Base-by-base conservation (phyloP, 495 filamentous ascomycete species). In the Podospora australis region DNA sequence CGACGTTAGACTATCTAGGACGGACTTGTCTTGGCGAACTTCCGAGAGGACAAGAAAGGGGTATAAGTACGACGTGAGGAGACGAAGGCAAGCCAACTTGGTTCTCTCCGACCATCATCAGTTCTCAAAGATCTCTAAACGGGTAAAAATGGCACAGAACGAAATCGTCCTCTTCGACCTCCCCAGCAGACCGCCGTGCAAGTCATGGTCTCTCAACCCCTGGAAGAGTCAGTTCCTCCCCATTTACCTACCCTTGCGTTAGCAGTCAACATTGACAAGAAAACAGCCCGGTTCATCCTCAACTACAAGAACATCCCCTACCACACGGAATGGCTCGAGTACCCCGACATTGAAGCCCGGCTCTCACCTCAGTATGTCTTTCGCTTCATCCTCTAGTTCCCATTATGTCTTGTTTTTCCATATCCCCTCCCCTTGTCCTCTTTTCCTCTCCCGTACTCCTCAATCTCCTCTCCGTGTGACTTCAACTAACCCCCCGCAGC, bases 241-340 rank as follows among this genome's bases (percentile, higher is more conserved):
- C 10, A 20, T 22, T 43, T 39, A 1, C 22, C 16, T 10, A 16
- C 32, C 32, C 19, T 20, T 9, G 36, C 6, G 9, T 17, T 14
- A n/a, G 38, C 19, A n/a, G 7, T 21, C 38, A 20, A 21, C 10
- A 6, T 24, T 19, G 19, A 19, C 20, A 6, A 13, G 7, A 5
- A 5, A 9, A 9, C 39, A 82, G 80, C 77, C 38, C 79, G 81
- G 3, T 52, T 84, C 11, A 22, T 62, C 21, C 46, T 86, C 29
- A 83, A 83, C 64, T 80, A 71, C 67, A 84, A 86, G 57, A 64
- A 66, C 6, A 58, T 84, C n/a, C 67, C 75, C 40, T 84, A 83
- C 64, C 67, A 70, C 48, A 86, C 82, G 4, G 68, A 80, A 72
- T 85, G 79, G 79, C n/a, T 57, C 46, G 78, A 84, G 54, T 84